Evolutionary conservation across 2,329 filamentous ascomycete genomes (phyloP).

Genomic region (Incumbomyces lentus): DNA sequence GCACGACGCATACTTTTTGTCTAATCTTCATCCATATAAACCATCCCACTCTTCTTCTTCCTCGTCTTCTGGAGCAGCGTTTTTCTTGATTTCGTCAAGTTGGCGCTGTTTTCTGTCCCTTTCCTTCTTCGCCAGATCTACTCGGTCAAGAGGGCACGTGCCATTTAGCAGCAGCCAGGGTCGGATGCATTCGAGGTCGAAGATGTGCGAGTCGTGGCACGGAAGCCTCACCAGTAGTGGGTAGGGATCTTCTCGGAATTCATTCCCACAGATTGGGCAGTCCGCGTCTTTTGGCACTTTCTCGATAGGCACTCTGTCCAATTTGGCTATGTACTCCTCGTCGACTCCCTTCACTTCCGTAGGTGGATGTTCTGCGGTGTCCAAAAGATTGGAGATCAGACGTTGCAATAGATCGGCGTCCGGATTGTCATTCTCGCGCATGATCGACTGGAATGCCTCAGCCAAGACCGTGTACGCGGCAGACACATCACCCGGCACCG

Average conservation of each 20-base stretch:
- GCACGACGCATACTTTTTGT: background rate
- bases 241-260: constrained; percentile 47
- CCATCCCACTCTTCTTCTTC: constrained; percentile 39
- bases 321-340: constrained; percentile 34
- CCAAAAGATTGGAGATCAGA: constrained; percentile 47
- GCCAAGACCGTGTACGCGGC: constrained; percentile 51
- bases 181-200: constrained; percentile 55
- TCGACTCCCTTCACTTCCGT: constrained; percentile 50
- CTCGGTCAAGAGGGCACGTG: constrained; percentile 53
- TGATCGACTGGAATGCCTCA: constrained; percentile 51
- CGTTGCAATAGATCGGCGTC: constrained; percentile 38
- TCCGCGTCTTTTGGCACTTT: constrained; percentile 21
- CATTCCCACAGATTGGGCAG: constrained; percentile 46
- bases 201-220: constrained; percentile 51
- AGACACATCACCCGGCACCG: constrained; percentile 50
- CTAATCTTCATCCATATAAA: constrained; percentile 31
- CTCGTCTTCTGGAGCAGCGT: constrained; percentile 27
- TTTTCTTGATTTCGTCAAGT: constrained; percentile 26
- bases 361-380: constrained; percentile 49
- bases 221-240: constrained; percentile 54
- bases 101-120: constrained; percentile 37
- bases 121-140: constrained; percentile 47
- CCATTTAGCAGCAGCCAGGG: constrained; percentile 56
- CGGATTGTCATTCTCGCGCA: constrained; percentile 28
- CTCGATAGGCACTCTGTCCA: constrained; percentile 22